Evolutionary conservation across 2,329 filamentous ascomycete species (phyloP).

Genomic region (Aspergillus persii): DNA sequence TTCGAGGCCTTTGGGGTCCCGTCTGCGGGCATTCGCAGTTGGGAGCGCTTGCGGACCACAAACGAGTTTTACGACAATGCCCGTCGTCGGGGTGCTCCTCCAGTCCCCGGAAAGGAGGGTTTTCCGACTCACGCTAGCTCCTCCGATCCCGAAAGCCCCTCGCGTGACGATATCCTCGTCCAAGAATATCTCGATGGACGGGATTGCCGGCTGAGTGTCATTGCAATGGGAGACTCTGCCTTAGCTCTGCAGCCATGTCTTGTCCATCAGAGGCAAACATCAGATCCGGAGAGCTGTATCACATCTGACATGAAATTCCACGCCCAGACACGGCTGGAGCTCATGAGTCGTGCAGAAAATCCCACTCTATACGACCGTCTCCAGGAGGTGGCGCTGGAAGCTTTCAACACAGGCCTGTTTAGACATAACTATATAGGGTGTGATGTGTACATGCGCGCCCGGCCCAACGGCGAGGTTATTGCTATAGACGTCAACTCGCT

Average conservation of each 20-base stretch:
- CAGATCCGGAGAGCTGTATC: conserved; percentile 14
- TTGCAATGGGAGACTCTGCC: conserved; percentile 19
- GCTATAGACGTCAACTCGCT: conserved; percentile 25
- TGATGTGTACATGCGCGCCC: conserved; percentile 23
- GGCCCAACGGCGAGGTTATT: conserved; percentile 15
- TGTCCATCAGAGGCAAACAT: conserved; percentile 7
- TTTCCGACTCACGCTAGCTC: conserved; percentile 6
- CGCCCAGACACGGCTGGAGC: conserved; percentile 12
- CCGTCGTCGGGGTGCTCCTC: conserved; percentile 19
- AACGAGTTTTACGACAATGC: conserved; percentile 18
- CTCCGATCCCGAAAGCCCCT: conserved; percentile 3
- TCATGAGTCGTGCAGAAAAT: conserved; percentile 15
- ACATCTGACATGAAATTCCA: conserved; percentile 4
- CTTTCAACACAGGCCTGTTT: conserved; percentile 17
- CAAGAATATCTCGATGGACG: conserved; percentile 22
- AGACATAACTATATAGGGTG: conserved; percentile 18
- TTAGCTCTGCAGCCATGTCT: conserved; percentile 16
- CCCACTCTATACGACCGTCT: conserved; percentile 17
- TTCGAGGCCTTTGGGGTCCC: conserved; percentile 18
- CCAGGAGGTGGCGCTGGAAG: conserved; percentile 20
- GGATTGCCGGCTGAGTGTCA: conserved; percentile 20
- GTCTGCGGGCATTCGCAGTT: conserved; percentile 15
- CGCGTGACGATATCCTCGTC: conserved; percentile 18
- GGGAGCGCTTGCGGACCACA: conserved; percentile 24
- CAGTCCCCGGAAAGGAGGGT: conserved; percentile 15